Base-by-base conservation (phyloP, 2,329 filamentous ascomycete species). In the Colletotrichum brevisporum region DNA sequence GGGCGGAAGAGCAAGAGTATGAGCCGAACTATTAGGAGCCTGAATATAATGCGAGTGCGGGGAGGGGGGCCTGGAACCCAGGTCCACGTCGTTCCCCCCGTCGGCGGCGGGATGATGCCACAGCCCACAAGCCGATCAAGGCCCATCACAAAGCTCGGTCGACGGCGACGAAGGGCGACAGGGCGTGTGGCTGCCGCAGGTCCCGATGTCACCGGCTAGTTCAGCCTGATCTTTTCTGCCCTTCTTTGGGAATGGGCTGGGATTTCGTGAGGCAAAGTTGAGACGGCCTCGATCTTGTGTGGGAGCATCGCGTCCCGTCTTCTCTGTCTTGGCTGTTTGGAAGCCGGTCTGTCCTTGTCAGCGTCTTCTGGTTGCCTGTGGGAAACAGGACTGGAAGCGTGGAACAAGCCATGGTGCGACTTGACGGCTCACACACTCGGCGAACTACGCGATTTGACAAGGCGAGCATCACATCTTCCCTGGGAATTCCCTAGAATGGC, bases 261-360 rank as follows among this genome's bases (percentile, higher is more conserved):
- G 41, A 36, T 27, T 27, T 60, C 51, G 56, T 66, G 66, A 66
- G 51, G 66, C 66, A 69, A 26, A 69, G 66, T 69, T 66, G 66
- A 66, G 62, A 69, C 62, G 62, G 62, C 21, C 51, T 52, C 21
- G 45, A 56, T 47, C 48, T 36, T 54, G 45, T 56, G 43, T 66
- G 66, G 45, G 31, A 45, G 45, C 18, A 54, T 21, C 21, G 47
- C 54, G 41, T 36, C 31, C 31, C 31, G 13, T 43, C 41, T 13
- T 43, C 21, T 6, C 43, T 13, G 16, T n/a, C 21, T 5, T 36
- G 9, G 9, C 31, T 36, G 31, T 10, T 9, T 3, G 24, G 21
- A 53, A 39, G 27, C 48, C 24, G 45, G 18, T 57, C 8, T 36
- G 8, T 16, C 52, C 36, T 45, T 8, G 50, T 21, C 12, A 4